A percentile compares a stretch with the other conserved stretches of the same genome.
phyloP scores from a whole-genome alignment of 2,329 filamentous ascomycete genomes.

The Akanthomyces muscarius region DNA sequence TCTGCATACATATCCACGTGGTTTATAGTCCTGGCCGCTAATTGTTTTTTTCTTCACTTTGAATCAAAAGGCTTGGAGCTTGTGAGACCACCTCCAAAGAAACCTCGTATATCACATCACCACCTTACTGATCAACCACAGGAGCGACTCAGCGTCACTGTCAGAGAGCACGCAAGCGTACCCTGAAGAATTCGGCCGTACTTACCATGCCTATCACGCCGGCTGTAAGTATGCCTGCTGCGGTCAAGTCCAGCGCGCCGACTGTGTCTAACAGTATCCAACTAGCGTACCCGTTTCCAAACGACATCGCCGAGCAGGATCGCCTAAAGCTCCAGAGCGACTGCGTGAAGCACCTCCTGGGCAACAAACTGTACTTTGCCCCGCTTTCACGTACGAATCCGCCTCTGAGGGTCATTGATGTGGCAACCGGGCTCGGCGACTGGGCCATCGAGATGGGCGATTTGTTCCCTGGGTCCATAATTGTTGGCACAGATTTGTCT shows the following conservation, averaged over 20 bases:
- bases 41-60: neutral
- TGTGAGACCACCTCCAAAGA: neutral
- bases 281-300: conserved; percentile 44
- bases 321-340: conserved; percentile 38
- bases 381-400: conserved; percentile 35
- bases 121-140: neutral
- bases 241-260: neutral
- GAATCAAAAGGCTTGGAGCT: neutral
- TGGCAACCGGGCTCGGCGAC: conserved; percentile 46
- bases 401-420: conserved; percentile 37
- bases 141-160: conserved; percentile 26
- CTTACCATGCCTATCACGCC: conserved; percentile 44
- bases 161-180: conserved; percentile 39
- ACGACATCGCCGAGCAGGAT: conserved; percentile 39
- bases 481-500: conserved; percentile 63
- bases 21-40: neutral
- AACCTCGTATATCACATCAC: neutral
- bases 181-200: conserved; percentile 41
- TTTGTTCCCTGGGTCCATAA: conserved; percentile 51
- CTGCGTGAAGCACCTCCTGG: conserved; percentile 35
- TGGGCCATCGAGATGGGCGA: conserved; percentile 68
- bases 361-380: conserved; percentile 38
- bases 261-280: neutral
- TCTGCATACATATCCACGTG: neutral
- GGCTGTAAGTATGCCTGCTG: conserved; percentile 35